A percentile compares a stretch with the other conserved stretches of the same genome.
Conservation (phyloP, 352 stramenopile species). For the Pythium angustatum region DNA sequence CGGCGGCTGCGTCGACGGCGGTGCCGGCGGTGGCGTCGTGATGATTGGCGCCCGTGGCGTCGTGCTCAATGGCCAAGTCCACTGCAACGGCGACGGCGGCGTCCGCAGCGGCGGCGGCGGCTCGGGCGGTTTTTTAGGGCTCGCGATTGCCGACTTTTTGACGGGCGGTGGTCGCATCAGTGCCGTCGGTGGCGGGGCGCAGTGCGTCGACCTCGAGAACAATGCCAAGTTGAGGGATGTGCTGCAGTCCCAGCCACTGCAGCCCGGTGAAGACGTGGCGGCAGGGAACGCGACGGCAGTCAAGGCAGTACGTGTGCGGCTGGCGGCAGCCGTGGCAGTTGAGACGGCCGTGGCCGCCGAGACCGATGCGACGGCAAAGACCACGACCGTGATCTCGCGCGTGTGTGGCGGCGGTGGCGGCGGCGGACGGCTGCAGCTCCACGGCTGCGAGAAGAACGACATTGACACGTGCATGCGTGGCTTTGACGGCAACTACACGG, state of each 20-base stretch:
- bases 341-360: conserved; percentile 2
- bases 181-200: conserved; percentile 63
- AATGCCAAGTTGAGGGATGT: not conserved
- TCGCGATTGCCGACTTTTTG: conserved; percentile 61
- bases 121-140: conserved; percentile 68
- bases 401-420: conserved; percentile 74
- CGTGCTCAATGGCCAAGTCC: conserved; percentile 69
- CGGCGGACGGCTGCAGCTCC: conserved; percentile 69
- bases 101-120: conserved; percentile 62
- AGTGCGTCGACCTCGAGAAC: conserved; percentile 38
- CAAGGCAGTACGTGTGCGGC: not conserved
- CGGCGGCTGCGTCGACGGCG: conserved; percentile 65
- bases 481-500: conserved; percentile 82
- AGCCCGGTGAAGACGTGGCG: not conserved
- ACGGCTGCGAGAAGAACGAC: conserved; percentile 60
- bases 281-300: not conserved
- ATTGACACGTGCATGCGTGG: conserved; percentile 64
- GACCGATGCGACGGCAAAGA: not conserved
- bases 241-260: not conserved
- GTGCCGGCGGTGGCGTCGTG: conserved; percentile 67
- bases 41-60: conserved; percentile 61
- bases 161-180: conserved; percentile 64
- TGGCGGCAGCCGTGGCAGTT: not conserved
- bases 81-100: conserved; percentile 66
- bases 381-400: conserved; percentile 8